Base-by-base conservation (phyloP, 345 rosid species). In the Physaria fendleri region DNA sequence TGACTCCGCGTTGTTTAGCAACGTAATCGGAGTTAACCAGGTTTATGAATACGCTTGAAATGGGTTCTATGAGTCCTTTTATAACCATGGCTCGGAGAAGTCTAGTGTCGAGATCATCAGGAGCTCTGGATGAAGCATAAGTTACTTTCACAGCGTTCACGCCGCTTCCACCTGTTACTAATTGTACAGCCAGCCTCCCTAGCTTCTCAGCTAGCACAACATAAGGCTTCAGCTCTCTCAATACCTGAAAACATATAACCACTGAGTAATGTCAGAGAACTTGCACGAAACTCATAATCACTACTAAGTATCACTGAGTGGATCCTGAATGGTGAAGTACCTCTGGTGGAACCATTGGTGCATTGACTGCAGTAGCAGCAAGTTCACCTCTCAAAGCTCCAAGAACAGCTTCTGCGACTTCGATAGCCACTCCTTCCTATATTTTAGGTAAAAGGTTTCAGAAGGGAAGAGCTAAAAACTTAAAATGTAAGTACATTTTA, bases 161-260 rank as follows among this genome's bases (percentile, higher is more conserved):
- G 37, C 95, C 84, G 28, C 82, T 88, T 66, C 87, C 95, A 17
- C 95, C 85, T 0, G 82, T 79, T 55, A 88, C 87, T 39, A 85
- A 69, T 55, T 85, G 93, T 39, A 79, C 83, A 21, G 85, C 90
- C 56, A 83, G 41, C 58, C 81, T 72, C 5, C 84, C 84, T 21
- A 79, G 84, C 71, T 83, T 86, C 75, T 82, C 87, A 0, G 85
- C 77, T 8, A 84, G 81, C 22, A 56, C 41, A 53, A 84, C 78
- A 66, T 54, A 88, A 18, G 93, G 85, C 23, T 76, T 70, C 50
- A 85, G 80, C 50, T 88, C 93, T 4, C 69, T 44, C 27, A 85
- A 38, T 37, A 82, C 87, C 85, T 81, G 71, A 5, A 46, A 69
- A 45, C 56, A 41, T 24, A 39, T n/a, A 27, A 62, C 29, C 22